phyloP scores from a whole-genome alignment of 495 filamentous ascomycete genomes.

The Podospora pseudocomata region DNA sequence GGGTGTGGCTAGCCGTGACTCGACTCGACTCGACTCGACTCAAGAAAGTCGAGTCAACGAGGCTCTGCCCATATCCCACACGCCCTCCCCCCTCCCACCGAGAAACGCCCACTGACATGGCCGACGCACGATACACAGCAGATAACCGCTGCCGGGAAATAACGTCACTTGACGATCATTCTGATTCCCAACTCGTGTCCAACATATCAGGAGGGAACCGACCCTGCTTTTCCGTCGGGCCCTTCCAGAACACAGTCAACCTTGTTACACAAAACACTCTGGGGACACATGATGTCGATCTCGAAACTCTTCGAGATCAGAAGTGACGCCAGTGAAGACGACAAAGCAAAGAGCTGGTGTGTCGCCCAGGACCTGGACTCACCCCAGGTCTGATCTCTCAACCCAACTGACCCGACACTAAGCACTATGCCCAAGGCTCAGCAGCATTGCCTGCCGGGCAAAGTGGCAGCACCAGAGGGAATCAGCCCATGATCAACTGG shows the following conservation, averaged over 20 bases:
- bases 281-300: neutral
- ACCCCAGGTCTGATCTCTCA: neutral
- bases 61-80: neutral
- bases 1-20: neutral
- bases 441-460: neutral
- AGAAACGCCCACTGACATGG: neutral
- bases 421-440: neutral
- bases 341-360: neutral
- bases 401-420: neutral
- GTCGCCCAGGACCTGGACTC: neutral
- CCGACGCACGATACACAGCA: neutral
- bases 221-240: neutral
- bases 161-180: neutral
- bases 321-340: neutral
- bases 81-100: neutral
- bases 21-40: neutral
- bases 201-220: neutral
- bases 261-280: neutral
- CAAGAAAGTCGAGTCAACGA: neutral
- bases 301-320: neutral
- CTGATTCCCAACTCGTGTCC: neutral
- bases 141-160: neutral
- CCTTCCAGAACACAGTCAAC: neutral
- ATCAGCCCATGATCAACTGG: neutral
- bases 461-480: neutral